Evolutionary conservation across 805 yeast species (phyloP), one percentile per base, ranked within the genome.

Genomic region (Saccharomycodes ludwigii): DNA sequence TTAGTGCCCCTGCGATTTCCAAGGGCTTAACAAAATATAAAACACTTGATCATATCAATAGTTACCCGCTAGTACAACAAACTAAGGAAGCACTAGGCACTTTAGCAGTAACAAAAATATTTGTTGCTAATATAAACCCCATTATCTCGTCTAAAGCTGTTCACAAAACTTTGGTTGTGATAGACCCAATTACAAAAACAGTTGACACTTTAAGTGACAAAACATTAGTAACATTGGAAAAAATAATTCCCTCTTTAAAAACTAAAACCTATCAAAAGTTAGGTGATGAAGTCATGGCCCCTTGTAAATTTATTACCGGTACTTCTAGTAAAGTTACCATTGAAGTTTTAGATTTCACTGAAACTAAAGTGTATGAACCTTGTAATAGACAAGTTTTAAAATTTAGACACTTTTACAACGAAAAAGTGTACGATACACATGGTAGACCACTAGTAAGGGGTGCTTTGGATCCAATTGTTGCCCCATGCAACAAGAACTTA

Each of bases 361-460:
- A 54, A 26, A 45, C 51, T 21, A 57, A 55, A 37, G 49, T 65
- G 22, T 52, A 60, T 35, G 43, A 54, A 25, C 81, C 85, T 19
- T 52, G 72, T 3, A 66, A 67, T 40, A 55, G 56, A 39, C 61
- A 66, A 15, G 55, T 71, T 18, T 47, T 59, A 41, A 65, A 61
- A 30, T 54, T 66, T 36, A 73, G 79, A 40, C 61, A 59, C 31
- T 56, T 55, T 32, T 68, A 72, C 46, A 66, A 71, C 46, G 58
- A 65, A 29, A 61, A 68, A 20, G 45, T 72, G 24, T 66, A 68
- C 48, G 73, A 74, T 45, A 63, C 70, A 6, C 58, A 71, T 19
- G 83, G 83, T 16, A 72, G 71, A 45, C 78, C 81, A 24, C 48
- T 75, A 31, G 41, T 79, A 23, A 63, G 83, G 41, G 62, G 76